Conservation (phyloP, 1,284 basidiomycete species). For the Cystobasidium sp. region DNA sequence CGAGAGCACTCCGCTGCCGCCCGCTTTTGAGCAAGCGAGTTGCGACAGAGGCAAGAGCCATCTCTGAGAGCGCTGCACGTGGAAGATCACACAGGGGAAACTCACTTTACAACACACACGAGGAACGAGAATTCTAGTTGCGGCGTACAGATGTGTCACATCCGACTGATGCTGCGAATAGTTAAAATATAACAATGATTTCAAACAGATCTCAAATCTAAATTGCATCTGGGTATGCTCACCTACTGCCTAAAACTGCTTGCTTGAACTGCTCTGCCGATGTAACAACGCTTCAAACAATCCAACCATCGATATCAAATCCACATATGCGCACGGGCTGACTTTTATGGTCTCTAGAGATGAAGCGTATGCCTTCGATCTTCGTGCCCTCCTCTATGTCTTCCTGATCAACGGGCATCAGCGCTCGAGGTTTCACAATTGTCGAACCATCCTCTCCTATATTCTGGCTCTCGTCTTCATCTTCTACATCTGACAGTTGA, state of each 20-base stretch:
- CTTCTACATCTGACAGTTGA: neutral
- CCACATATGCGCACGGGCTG: slow-evolving; percentile 45
- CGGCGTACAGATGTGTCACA: no score
- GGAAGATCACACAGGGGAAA: no score
- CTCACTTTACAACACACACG: no score
- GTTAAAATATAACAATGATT: no score
- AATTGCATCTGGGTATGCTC: no score
- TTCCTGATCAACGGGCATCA: neutral
- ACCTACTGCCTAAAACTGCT: neutral
- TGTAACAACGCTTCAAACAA: slow-evolving; percentile 25
- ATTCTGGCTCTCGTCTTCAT: neutral
- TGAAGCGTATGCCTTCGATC: slow-evolving; percentile 48
- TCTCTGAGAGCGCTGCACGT: no score
- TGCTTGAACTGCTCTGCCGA: neutral
- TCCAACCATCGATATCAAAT: slow-evolving; percentile 50
- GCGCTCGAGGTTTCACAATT: neutral
- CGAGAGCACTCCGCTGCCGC: no score
- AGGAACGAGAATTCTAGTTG: no score
- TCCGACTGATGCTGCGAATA: no score
- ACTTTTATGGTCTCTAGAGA: slow-evolving; percentile 45
- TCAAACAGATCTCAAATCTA: no score
- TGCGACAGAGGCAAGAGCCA: no score
- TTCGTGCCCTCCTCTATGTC: neutral
- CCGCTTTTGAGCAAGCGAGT: no score
- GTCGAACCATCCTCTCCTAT: neutral